Conservation (phyloP, 192 early-diverging fungal genomes). For the Thoreauomyces humboldtii region DNA sequence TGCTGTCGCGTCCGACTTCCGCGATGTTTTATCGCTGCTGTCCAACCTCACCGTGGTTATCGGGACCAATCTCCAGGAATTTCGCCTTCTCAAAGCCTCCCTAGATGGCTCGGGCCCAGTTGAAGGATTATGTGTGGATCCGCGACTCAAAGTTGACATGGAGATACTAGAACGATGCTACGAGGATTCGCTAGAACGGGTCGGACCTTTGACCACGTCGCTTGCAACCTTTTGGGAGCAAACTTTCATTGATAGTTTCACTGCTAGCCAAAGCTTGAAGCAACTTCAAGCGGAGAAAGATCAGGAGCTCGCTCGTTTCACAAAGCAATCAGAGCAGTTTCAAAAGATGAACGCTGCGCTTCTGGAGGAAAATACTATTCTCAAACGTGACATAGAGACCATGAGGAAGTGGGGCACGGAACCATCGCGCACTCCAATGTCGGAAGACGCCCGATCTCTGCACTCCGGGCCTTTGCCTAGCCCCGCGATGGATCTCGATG, state of each 20-base stretch:
- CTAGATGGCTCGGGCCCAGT: neutral
- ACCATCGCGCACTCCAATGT: conserved; percentile 6
- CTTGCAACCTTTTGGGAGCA: conserved; percentile 9
- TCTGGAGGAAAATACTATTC: conserved; percentile 20
- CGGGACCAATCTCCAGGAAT: conserved; percentile 22
- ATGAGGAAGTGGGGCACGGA: neutral
- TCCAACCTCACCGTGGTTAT: conserved; percentile 10
- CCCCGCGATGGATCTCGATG: conserved; percentile 15
- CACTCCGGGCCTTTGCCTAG: conserved; percentile 2
- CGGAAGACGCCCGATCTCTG: conserved; percentile 1
- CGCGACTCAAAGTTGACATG: conserved; percentile 7
- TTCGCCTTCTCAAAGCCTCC: neutral
- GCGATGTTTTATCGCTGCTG: neutral
- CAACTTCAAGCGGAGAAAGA: conserved; percentile 7
- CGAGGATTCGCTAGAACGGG: conserved; percentile 8
- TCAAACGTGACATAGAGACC: conserved; percentile 9
- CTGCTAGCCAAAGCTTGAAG: conserved; percentile 3
- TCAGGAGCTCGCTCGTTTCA: neutral
- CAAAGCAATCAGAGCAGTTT: conserved; percentile 17
- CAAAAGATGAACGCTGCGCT: conserved; percentile 17
- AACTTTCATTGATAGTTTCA: conserved; percentile 1
- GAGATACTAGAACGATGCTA: conserved; percentile 10
- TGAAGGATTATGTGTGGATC: neutral
- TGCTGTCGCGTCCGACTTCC: conserved; percentile 5
- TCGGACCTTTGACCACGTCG: conserved; percentile 6